These are phyloP conservation scores for Trypanosoma mega DNA, from an alignment of 208 protist species.

Conservation along the genomic window DNA sequence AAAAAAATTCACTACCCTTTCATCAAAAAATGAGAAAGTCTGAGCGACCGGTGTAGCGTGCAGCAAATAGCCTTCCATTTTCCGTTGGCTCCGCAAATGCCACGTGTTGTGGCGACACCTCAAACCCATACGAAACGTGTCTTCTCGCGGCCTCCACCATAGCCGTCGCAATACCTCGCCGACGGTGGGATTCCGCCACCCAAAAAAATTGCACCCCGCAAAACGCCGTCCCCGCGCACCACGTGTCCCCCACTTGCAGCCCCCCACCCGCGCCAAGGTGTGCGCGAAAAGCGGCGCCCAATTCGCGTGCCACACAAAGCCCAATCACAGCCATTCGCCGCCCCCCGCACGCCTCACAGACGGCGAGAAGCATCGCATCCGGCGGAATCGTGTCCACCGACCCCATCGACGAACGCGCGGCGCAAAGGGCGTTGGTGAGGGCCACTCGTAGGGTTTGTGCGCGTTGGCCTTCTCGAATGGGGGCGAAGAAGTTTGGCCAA, in stretches of 20 bases:
- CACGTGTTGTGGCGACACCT: conserved; percentile 36
- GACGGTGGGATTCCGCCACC: conserved; percentile 34
- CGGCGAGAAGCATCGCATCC: conserved; percentile 22
- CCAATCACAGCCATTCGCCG: conserved; percentile 13
- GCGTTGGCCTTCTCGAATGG: not conserved
- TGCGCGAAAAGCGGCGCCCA: conserved; percentile 17
- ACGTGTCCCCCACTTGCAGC: conserved; percentile 29
- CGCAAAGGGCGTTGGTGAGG: not conserved
- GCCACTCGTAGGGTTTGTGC: conserved; percentile 1
- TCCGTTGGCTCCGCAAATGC: conserved; percentile 67
- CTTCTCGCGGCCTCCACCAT: conserved; percentile 40
- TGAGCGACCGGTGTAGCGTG: conserved; percentile 35
- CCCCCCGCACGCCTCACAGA: not conserved
- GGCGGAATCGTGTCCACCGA: conserved; percentile 27
- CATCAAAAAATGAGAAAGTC: conserved; percentile 45
- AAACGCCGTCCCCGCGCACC: conserved; percentile 34
- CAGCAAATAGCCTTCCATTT: conserved; percentile 43
- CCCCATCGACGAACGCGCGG: conserved; percentile 21
- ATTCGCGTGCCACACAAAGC: conserved; percentile 26
- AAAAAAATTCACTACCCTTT: not conserved
- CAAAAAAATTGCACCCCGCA: conserved; percentile 66
- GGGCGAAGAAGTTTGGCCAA: conserved; percentile 13
- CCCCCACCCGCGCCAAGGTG: not conserved
- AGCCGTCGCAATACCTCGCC: conserved; percentile 30
- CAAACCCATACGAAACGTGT: conserved; percentile 54